Base-by-base conservation (phyloP, 2,329 filamentous ascomycete species). In the Cytospora chrysosperma region DNA sequence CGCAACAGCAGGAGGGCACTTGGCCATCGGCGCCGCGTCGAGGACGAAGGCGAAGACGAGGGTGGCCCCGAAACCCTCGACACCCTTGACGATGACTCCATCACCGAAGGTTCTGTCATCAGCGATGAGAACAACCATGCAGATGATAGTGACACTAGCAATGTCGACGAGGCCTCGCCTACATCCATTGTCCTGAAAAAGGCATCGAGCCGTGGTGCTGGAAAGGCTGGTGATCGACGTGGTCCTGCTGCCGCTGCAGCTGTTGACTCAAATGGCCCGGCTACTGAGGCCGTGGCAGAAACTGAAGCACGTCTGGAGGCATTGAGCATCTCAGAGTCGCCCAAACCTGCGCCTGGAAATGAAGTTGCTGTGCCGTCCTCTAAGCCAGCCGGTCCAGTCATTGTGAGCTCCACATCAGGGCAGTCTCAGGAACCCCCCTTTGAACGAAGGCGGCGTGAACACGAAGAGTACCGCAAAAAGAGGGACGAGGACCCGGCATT, bases 401-500 rank as follows among this genome's bases (percentile, higher is more conserved):
- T 85, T 21, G 82, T 85, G 64, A 85, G 82, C 74, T 85, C 83
- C 12, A 77, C 78, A 56, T 79, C 81, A 30, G 78, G 77, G n/a
- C 77, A 77, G 57, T 73, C 77, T 56, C 79, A 82, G 68, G 87
- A 88, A 71, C 82, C 84, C 37, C 79, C 85, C 64, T 84, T 85
- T 59, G 90, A 95, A 67, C 84, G 87, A 68, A 88, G 91, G 75
- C 87, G 91, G 68, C 88, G 90, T 69, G 93, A 97, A 72, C 92
- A 96, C 71, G 93, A 97, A 68, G 92, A 96, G 72, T 96, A 96
- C 78, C 88, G 89, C 77, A 92, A 90, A 78, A 91, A 91, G 75
- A 86, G 92, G 70, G 92, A 96, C 73, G 88, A 92, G 70, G 92
- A 97, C 75, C 94, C 94, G 40, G 88, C 93, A 13, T 97, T 97